These are phyloP conservation scores for Scheffersomyces parashehatae DNA, from an alignment of 1,139 yeast genomes.

Conservation along the genomic window DNA sequence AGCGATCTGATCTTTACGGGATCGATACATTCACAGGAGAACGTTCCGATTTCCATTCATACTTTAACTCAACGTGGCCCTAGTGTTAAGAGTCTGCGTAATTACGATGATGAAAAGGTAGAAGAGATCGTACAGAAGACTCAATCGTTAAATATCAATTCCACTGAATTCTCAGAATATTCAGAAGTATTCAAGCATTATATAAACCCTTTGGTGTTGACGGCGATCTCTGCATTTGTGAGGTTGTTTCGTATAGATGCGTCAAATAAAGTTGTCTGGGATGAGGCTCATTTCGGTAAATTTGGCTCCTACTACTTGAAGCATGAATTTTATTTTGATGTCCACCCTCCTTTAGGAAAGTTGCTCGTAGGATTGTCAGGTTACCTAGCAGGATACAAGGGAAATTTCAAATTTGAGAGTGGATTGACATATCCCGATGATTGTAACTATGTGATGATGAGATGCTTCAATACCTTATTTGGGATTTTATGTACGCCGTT, in stretches of 20 bases:
- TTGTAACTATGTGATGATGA: conserved; percentile 58
- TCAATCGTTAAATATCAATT: conserved; percentile 9
- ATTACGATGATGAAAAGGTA: conserved; percentile 3
- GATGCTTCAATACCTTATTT: conserved; percentile 65
- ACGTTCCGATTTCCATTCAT: no score
- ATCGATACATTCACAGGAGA: no score
- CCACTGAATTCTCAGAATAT: conserved; percentile 2
- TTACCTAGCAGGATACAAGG: conserved; percentile 67
- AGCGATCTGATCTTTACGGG: no score
- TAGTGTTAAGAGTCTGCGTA: no score
- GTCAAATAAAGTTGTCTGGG: conserved; percentile 82
- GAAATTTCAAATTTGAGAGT: conserved; percentile 64
- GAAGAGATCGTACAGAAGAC: conserved; percentile 15
- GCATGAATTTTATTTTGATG: conserved; percentile 72
- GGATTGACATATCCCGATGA: conserved; percentile 57
- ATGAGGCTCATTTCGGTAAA: conserved; percentile 86
- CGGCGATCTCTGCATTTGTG: conserved; percentile 62
- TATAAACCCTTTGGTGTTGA: conserved; percentile 40
- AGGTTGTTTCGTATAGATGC: conserved; percentile 68
- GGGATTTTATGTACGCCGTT: conserved; percentile 65
- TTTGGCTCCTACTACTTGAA: conserved; percentile 64
- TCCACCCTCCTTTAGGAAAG: conserved; percentile 79
- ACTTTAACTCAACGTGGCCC: no score
- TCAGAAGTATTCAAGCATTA: conserved; percentile 15
- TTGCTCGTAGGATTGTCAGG: conserved; percentile 69